Percentiles rank a stretch among this genome's conserved stretches.
Conservation (phyloP, 208 protist genomes). For the Leishmania braziliensis region DNA sequence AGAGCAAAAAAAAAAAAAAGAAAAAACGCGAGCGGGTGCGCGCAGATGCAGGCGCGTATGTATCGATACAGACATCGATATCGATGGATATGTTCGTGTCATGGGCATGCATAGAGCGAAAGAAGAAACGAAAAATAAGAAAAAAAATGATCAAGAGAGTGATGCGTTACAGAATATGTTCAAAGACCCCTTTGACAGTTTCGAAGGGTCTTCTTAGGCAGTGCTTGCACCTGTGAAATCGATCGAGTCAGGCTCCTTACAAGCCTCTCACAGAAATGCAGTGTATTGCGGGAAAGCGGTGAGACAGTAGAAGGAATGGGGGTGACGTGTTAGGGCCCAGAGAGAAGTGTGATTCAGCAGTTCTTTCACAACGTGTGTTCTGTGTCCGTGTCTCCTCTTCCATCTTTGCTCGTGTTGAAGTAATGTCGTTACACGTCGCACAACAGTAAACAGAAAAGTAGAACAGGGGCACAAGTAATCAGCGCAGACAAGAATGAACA, state of each 20-base stretch:
- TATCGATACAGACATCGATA: background rate
- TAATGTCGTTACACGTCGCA: background rate
- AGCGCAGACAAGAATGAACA: background rate
- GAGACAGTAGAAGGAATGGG: background rate
- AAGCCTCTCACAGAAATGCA: background rate
- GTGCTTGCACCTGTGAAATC: background rate
- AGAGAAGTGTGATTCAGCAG: background rate
- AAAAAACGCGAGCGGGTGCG: background rate
- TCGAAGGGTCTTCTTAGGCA: background rate
- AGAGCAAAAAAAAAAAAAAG: background rate
- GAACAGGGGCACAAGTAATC: background rate
- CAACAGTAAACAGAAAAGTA: background rate
- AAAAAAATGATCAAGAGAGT: background rate
- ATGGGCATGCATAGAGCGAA: background rate
- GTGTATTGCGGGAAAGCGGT: background rate
- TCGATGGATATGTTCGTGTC: background rate
- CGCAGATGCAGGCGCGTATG: background rate
- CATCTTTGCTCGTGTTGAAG: background rate
- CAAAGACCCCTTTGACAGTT: background rate
- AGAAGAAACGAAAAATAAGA: background rate
- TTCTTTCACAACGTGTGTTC: background rate
- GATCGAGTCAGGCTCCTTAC: background rate
- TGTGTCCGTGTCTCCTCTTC: background rate
- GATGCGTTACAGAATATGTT: background rate
- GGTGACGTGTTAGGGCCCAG: background rate